Percentiles rank a stretch among this genome's conserved stretches.
These are phyloP conservation scores for Cerioporus squamosus DNA, from an alignment of 1,284 basidiomycete species.

Conservation along the genomic window DNA sequence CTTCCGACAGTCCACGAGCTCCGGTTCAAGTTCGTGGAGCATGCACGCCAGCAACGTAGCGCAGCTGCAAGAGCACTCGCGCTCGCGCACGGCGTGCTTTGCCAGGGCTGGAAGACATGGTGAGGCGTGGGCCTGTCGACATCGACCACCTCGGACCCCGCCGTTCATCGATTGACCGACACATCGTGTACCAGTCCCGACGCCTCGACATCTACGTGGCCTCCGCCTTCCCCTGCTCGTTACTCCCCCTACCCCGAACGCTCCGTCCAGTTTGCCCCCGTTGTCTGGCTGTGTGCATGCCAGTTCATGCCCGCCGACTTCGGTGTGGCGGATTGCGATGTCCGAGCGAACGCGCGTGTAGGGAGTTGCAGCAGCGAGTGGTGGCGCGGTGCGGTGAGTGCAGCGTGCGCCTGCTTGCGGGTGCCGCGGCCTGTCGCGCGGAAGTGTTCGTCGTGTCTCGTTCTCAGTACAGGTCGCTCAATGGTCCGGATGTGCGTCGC, in stretches of 20 bases:
- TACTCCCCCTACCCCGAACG: slow-evolving; percentile 24
- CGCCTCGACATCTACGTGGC: slow-evolving; percentile 16
- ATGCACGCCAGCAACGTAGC: slow-evolving; percentile 21
- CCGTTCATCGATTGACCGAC: slow-evolving; percentile 17
- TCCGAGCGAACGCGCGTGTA: slow-evolving; percentile 21
- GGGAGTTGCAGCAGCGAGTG: slow-evolving; percentile 19
- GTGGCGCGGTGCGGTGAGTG: slow-evolving; percentile 15
- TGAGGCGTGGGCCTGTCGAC: slow-evolving; percentile 22
- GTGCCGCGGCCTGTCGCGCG: slow-evolving; percentile 20
- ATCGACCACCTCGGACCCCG: slow-evolving; percentile 20
- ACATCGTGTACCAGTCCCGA: too few species aligned
- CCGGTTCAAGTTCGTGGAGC: slow-evolving; percentile 22
- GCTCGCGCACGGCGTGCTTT: slow-evolving; percentile 21
- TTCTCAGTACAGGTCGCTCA: slow-evolving; percentile 2
- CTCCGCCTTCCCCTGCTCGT: slow-evolving; percentile 22
- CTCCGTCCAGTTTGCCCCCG: slow-evolving; percentile 25
- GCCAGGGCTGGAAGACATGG: slow-evolving; percentile 32
- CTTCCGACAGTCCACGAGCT: slow-evolving; percentile 21
- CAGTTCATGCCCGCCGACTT: slow-evolving; percentile 29
- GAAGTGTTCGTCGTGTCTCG: background rate
- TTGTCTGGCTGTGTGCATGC: slow-evolving; percentile 29
- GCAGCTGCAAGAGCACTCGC: slow-evolving; percentile 19
- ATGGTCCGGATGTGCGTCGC: slow-evolving; percentile 9
- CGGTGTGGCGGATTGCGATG: slow-evolving; percentile 19
- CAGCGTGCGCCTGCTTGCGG: slow-evolving; percentile 24